Evolutionary conservation across 768 basidiomycete species (phyloP), one percentile per base, ranked within the genome.

Genomic region (Psilocybe cyanescens): DNA sequence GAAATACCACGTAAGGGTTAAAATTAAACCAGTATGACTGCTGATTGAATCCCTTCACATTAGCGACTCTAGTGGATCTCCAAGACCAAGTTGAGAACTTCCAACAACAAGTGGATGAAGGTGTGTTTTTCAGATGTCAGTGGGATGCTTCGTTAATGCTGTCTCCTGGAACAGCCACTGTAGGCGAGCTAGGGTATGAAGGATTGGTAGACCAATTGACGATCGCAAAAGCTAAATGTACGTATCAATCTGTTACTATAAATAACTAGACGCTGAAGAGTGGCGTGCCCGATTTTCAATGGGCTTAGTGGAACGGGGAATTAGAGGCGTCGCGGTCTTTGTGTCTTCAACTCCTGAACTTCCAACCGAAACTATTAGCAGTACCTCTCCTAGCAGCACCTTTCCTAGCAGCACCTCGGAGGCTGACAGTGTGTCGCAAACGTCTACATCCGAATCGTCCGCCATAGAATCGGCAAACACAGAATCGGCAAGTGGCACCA

Each of bases 1-100:
- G 58, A 57, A 35, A 66, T 64, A 39, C 55, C 57, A 55, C 61
- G 68, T 69, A 41, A 45, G 64, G 59, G 45, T 44, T n/a, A 19
- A 16, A 29, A 9, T 41, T 5, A 28, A 17, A 17, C 46, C 9
- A 17, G 11, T 44, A 35, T n/a, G 33, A 47, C 29, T 50, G 16
- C 6, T 8, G 17, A 6, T 24, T 46, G 19, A 41, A 29, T 14
- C 8, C 17, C 16, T 33, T 35, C 30, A 19, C 4, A 31, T 1
- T 35, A 71, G 70, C 68, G 17, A 41, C 48, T 37, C 58, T 71
- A 16, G 66, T 70, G n/a, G 67, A 70, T 44, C 62, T 70, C 16
- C 50, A 67, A 44, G 71, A 72, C 47, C 66, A 67, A 33, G 65
- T 58, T 16, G 47, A 64, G 55, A 66, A 64, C 49, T 55, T 66